A percentile compares a stretch with the other conserved stretches of the same genome.
phyloP scores from a whole-genome alignment of 768 basidiomycete genomes.

The Lanmaoa rubissima region DNA sequence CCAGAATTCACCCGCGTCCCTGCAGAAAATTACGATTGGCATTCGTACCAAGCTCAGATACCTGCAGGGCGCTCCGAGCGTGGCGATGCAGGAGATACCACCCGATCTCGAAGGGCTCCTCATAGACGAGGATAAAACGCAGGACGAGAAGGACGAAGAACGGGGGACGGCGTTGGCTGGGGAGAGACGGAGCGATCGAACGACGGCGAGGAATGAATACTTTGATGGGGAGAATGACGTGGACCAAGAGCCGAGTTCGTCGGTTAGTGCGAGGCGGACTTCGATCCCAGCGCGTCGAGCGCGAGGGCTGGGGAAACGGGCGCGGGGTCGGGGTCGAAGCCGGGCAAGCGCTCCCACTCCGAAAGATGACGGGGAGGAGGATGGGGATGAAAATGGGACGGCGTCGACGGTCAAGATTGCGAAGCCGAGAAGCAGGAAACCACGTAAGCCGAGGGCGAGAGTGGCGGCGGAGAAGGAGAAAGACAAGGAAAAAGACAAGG shows the following conservation, averaged over 20 bases:
- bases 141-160: slow-evolving; percentile 73
- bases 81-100: slow-evolving; percentile 94
- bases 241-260: slow-evolving; percentile 46
- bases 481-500: slow-evolving; percentile 18
- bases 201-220: slow-evolving; percentile 60
- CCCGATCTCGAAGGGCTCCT: slow-evolving; percentile 82
- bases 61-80: slow-evolving; percentile 93
- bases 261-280: slow-evolving; percentile 20
- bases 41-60: slow-evolving; percentile 89
- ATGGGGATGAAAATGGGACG: slow-evolving; percentile 32
- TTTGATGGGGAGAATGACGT: slow-evolving; percentile 73
- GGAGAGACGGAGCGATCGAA: slow-evolving; percentile 49
- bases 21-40: slow-evolving; percentile 85
- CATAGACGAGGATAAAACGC: slow-evolving; percentile 64
- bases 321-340: slow-evolving; percentile 32
- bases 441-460: slow-evolving; percentile 25
- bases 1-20: slow-evolving; percentile 76
- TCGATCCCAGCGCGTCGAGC: slow-evolving; percentile 15
- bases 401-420: slow-evolving; percentile 26
- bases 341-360: slow-evolving; percentile 30
- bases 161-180: slow-evolving; percentile 54
- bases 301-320: slow-evolving; percentile 26
- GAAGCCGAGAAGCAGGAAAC: slow-evolving; percentile 33
- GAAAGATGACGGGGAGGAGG: slow-evolving; percentile 39
- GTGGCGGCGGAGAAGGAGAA: slow-evolving; percentile 26